Evolutionary conservation across 345 rosid species (phyloP).

Genomic region (Gossypium anomalum): DNA sequence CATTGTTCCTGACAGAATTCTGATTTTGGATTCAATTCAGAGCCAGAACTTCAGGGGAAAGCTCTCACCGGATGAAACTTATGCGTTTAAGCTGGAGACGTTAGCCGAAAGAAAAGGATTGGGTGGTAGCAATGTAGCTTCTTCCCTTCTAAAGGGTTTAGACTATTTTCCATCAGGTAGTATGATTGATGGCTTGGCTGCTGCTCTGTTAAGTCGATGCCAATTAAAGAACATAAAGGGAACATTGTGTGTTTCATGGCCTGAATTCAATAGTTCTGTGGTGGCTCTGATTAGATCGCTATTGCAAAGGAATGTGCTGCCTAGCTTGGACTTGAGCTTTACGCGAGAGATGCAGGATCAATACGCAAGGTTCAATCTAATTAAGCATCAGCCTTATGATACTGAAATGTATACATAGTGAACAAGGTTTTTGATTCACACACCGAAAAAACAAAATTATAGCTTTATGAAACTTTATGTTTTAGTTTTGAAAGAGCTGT

Average conservation of each 20-base stretch:
- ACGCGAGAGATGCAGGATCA: constrained; percentile 23
- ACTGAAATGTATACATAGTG: constrained; percentile 59
- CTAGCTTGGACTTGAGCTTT: constrained; percentile 34
- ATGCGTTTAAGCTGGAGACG: constrained; percentile 80
- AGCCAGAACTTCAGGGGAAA: constrained; percentile 73
- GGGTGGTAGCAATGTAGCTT: constrained; percentile 21
- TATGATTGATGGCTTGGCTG: constrained; percentile 73
- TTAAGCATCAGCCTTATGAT: constrained; percentile 45
- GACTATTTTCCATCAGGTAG: constrained; percentile 92
- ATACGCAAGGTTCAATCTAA: constrained; percentile 22
- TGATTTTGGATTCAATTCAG: constrained; percentile 72
- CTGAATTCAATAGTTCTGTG: constrained; percentile 54
- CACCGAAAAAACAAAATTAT: neutral
- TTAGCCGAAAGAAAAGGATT: constrained; percentile 45
- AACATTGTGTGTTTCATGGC: constrained; percentile 71
- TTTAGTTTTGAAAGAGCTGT: neutral
- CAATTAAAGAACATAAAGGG: constrained; percentile 76
- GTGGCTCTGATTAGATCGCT: constrained; percentile 46
- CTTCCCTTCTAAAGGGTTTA: constrained; percentile 41
- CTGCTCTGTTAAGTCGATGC: constrained; percentile 71
- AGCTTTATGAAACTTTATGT: neutral
- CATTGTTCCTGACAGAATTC: constrained; percentile 62
- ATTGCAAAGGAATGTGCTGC: constrained; percentile 44
- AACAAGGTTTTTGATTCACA: constrained; percentile 19
- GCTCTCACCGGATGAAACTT: constrained; percentile 68